Conservation (phyloP, 441 rosid species). For the Breynia disticha region DNA sequence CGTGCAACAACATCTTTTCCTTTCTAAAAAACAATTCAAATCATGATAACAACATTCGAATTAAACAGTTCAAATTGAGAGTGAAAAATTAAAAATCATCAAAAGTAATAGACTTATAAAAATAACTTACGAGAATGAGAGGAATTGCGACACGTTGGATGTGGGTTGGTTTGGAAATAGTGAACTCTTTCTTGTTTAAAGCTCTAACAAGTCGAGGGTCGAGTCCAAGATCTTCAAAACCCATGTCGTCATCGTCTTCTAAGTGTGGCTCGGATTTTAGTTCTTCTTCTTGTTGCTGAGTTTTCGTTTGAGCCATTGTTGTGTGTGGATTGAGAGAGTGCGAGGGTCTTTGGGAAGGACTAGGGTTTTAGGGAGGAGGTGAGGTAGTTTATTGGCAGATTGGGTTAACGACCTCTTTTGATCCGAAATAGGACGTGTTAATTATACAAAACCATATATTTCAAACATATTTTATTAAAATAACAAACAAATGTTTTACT, state of each 20-base stretch:
- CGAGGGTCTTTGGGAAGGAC: not conserved
- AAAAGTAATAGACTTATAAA: not conserved
- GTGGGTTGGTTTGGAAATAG: slow-evolving; percentile 62
- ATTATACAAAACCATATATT: no score
- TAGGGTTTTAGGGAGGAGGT: not conserved
- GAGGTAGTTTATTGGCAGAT: no score
- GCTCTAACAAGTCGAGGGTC: slow-evolving; percentile 63
- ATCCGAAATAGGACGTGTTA: no score
- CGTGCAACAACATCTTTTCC: slow-evolving; percentile 91
- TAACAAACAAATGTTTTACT: no score
- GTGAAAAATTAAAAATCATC: not conserved
- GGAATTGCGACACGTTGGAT: slow-evolving; percentile 72
- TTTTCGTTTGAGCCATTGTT: slow-evolving; percentile 18
- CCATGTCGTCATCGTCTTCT: slow-evolving; percentile 27
- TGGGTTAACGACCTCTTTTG: no score
- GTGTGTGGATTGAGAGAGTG: not conserved
- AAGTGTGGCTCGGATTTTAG: slow-evolving; percentile 19
- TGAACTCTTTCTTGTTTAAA: slow-evolving; percentile 42
- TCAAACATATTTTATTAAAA: no score
- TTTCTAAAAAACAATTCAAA: slow-evolving; percentile 29
- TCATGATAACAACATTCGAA: not conserved
- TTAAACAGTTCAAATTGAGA: not conserved
- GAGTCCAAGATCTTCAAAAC: slow-evolving; percentile 51
- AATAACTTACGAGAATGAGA: slow-evolving; percentile 44
- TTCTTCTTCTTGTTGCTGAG: slow-evolving; percentile 1